Evolutionary conservation across 2,329 filamentous ascomycete species (phyloP).

Genomic region (Penicillium sp.): DNA sequence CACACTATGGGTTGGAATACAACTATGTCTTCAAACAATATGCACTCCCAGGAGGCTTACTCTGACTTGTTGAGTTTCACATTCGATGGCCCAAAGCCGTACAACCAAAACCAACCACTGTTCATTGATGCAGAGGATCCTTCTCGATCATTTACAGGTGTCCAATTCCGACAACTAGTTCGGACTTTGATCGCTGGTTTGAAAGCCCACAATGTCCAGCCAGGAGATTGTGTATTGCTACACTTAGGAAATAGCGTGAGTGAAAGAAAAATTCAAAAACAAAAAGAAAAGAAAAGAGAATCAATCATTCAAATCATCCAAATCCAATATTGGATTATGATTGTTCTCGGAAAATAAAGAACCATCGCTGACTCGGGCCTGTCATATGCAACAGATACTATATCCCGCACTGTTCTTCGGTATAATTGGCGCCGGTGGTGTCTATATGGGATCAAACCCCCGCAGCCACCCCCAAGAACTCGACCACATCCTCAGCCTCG

Average conservation of each 20-base stretch:
- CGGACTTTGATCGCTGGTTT: conserved; percentile 44
- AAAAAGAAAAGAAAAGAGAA: too few species aligned
- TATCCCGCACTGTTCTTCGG: conserved; percentile 42
- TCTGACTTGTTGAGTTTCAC: conserved; percentile 46
- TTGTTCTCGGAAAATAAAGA: neutral
- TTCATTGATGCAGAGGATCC: conserved; percentile 47
- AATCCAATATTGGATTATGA: neutral
- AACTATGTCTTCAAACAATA: conserved; percentile 15
- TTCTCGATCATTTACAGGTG: conserved; percentile 37
- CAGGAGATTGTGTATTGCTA: conserved; percentile 47
- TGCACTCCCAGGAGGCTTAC: conserved; percentile 20
- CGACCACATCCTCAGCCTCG: conserved; percentile 47
- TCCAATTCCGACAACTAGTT: conserved; percentile 37
- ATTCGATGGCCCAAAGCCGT: conserved; percentile 37
- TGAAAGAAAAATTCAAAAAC: neutral
- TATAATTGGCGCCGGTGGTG: conserved; percentile 48
- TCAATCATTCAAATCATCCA: too few species aligned
- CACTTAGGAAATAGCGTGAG: conserved; percentile 46
- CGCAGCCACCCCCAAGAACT: conserved; percentile 50
- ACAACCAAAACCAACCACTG: conserved; percentile 40
- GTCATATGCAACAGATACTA: conserved; percentile 32
- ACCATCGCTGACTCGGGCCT: conserved; percentile 19
- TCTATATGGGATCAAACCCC: conserved; percentile 55
- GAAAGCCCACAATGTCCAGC: conserved; percentile 38
- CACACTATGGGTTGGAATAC: neutral